phyloP scores from a whole-genome alignment of 345 rosid genomes.

The Eucalyptus viminalis region DNA sequence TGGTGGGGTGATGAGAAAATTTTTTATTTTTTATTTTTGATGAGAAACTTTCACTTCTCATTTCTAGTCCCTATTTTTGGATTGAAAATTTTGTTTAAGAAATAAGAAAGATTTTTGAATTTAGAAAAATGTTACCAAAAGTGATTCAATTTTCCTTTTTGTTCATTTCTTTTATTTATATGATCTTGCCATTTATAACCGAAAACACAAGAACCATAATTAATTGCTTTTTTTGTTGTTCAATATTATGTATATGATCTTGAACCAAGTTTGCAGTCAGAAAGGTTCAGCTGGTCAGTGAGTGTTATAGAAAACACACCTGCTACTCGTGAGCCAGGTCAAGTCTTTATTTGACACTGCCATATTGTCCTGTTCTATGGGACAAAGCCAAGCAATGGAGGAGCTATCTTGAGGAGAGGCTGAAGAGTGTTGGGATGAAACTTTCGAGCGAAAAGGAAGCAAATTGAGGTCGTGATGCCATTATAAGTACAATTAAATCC shows the following conservation, averaged over 20 bases:
- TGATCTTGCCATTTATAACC: neutral
- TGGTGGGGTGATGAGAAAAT: too few species aligned
- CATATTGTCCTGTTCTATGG: neutral
- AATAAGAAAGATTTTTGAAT: too few species aligned
- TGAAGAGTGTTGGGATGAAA: constrained; percentile 45
- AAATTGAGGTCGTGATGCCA: constrained; percentile 34
- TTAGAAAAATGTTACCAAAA: too few species aligned
- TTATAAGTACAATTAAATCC: constrained; percentile 35
- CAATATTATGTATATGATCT: neutral
- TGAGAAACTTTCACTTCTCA: too few species aligned
- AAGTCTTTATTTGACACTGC: neutral
- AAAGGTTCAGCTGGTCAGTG: neutral
- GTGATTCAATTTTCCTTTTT: too few species aligned
- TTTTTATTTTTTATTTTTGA: too few species aligned
- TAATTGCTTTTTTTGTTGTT: neutral
- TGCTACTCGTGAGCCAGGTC: neutral
- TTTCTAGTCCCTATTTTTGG: too few species aligned
- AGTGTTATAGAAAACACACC: neutral
- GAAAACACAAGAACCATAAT: neutral
- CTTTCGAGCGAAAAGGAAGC: constrained; percentile 76
- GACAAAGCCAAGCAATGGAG: constrained; percentile 15
- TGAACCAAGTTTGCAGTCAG: neutral
- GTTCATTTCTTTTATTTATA: too few species aligned
- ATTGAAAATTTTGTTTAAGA: too few species aligned
- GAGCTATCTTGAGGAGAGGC: constrained; percentile 48